Evolutionary conservation across 225 moss, liverwort and hornwort genomes (phyloP).

Genomic region (Sphagnum tenellum): DNA sequence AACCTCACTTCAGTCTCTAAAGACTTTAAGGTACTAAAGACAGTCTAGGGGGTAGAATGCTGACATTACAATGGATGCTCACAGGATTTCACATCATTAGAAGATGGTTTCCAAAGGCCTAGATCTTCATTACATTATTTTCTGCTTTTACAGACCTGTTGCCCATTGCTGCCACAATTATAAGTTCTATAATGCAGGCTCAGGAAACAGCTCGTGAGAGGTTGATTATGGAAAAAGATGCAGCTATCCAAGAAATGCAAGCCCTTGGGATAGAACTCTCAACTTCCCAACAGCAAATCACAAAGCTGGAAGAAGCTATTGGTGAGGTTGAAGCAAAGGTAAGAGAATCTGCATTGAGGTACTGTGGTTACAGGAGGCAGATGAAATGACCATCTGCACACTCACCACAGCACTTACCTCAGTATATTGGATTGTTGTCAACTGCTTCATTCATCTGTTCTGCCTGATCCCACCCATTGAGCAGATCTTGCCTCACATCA

Average conservation of each 20-base stretch:
- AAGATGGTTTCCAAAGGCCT: too few species aligned
- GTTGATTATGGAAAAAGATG: constrained; percentile 80
- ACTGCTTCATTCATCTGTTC: too few species aligned
- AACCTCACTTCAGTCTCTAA: constrained; percentile 63
- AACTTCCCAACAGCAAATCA: constrained; percentile 48
- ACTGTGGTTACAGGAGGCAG: not conserved
- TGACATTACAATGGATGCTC: too few species aligned
- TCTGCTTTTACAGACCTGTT: too few species aligned
- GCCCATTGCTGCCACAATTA: too few species aligned
- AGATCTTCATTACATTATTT: too few species aligned
- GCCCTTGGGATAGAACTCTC: constrained; percentile 53
- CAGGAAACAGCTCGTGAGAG: constrained; percentile 86
- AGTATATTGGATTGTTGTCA: not conserved
- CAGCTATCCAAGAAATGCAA: constrained; percentile 72
- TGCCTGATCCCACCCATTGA: too few species aligned
- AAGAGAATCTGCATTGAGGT: constrained; percentile 6
- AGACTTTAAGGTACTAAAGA: constrained; percentile 58
- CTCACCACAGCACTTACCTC: not conserved
- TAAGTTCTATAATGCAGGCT: constrained; percentile 21
- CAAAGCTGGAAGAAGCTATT: constrained; percentile 51
- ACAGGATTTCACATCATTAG: too few species aligned
- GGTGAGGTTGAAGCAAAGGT: constrained; percentile 44
- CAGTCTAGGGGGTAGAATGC: too few species aligned
- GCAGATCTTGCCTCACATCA: too few species aligned
- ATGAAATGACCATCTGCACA: too few species aligned